Evolutionary conservation across 2,329 filamentous ascomycete species (phyloP).

Genomic region (Penicillium nordicum): DNA sequence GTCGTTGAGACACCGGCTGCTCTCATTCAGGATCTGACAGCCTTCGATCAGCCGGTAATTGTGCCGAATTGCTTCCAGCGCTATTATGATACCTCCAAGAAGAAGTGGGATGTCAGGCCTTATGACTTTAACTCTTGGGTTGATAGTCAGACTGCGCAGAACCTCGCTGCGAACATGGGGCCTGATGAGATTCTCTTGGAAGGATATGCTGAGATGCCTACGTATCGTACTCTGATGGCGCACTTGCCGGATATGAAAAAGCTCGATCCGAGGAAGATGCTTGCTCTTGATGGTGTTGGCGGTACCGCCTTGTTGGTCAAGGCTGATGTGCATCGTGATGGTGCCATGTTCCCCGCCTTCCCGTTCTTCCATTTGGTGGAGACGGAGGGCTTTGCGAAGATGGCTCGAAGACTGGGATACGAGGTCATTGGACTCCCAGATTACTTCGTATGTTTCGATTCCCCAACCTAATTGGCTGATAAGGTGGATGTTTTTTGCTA

Average conservation of each 20-base stretch:
- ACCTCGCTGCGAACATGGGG: slow-evolving; percentile 74
- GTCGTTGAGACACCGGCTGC: slow-evolving; percentile 81
- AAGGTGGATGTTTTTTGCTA: slow-evolving; percentile 1
- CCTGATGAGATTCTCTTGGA: slow-evolving; percentile 90
- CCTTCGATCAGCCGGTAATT: slow-evolving; percentile 84
- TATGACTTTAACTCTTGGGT: slow-evolving; percentile 99
- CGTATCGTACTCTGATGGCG: slow-evolving; percentile 88
- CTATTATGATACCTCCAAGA: slow-evolving; percentile 69
- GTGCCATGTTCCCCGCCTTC: slow-evolving; percentile 97
- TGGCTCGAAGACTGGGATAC: slow-evolving; percentile 88
- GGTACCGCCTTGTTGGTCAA: slow-evolving; percentile 91
- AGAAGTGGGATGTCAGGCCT: slow-evolving; percentile 69
- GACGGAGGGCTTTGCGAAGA: slow-evolving; percentile 96
- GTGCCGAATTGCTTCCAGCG: slow-evolving; percentile 95
- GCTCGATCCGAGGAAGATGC: slow-evolving; percentile 58
- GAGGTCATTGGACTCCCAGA: slow-evolving; percentile 85
- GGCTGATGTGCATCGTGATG: slow-evolving; percentile 93
- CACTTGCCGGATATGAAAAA: slow-evolving; percentile 61
- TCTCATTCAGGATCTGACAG: slow-evolving; percentile 86
- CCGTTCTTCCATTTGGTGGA: slow-evolving; percentile 96
- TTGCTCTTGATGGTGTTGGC: slow-evolving; percentile 87
- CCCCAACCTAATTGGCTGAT: neutral
- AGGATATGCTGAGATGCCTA: slow-evolving; percentile 89
- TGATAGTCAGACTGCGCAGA: slow-evolving; percentile 75
- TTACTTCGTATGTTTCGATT: slow-evolving; percentile 67